phyloP scores from a whole-genome alignment of 108 stramenopile genomes.

The Skeletonema potamos region DNA sequence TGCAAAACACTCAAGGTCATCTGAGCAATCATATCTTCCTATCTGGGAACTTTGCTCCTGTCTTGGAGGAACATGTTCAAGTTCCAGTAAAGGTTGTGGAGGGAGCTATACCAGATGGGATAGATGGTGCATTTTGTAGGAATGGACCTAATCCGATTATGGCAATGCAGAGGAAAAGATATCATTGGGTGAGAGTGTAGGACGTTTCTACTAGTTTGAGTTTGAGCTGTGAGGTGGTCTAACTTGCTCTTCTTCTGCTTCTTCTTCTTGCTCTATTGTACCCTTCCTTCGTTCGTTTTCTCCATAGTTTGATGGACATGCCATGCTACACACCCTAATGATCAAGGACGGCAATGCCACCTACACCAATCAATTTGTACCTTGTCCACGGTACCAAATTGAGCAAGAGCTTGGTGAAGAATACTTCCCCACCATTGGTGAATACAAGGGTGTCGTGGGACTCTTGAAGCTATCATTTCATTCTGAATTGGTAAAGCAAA shows the following conservation, averaged over 20 bases:
- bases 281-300: background rate
- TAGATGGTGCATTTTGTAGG: slow-evolving; percentile 40
- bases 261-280: background rate
- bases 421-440: slow-evolving; percentile 42
- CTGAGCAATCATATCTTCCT: slow-evolving; percentile 24
- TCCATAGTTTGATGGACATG: slow-evolving; percentile 17
- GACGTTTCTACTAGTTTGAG: background rate
- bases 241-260: too few species aligned
- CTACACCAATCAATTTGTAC: slow-evolving; percentile 50
- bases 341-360: slow-evolving; percentile 39
- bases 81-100: slow-evolving; percentile 37
- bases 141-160: slow-evolving; percentile 51
- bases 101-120: slow-evolving; percentile 33
- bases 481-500: slow-evolving; percentile 33
- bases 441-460: slow-evolving; percentile 41
- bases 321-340: slow-evolving; percentile 47
- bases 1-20: slow-evolving; percentile 12
- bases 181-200: slow-evolving; percentile 46
- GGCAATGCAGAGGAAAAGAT: slow-evolving; percentile 28
- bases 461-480: slow-evolving; percentile 34
- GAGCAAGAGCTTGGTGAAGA: slow-evolving; percentile 45
- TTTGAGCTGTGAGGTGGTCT: too few species aligned
- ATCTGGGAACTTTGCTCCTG: slow-evolving; percentile 49
- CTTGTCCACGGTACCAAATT: slow-evolving; percentile 43
- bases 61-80: slow-evolving; percentile 32